Conservation (phyloP, 495 filamentous ascomycete species). For the Neurospora sp. region DNA sequence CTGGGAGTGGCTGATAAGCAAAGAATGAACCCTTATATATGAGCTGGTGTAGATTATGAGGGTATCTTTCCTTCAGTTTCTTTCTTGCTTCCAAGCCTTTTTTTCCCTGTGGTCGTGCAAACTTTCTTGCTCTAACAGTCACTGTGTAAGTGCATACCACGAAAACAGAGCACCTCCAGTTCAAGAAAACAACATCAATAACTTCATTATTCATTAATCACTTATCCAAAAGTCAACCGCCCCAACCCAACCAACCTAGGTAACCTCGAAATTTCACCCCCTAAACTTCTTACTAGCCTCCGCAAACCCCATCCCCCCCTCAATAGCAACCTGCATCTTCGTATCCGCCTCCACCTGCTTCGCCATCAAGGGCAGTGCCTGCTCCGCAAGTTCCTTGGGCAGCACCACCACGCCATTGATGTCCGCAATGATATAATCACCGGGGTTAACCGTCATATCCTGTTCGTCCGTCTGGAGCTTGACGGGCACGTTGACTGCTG, state of each 20-base stretch:
- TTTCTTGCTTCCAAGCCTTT: neutral
- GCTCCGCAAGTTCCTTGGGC: constrained; percentile 33
- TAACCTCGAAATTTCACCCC: constrained; percentile 1
- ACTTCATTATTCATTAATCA: neutral
- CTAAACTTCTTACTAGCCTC: constrained; percentile 43
- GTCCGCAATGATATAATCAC: constrained; percentile 49
- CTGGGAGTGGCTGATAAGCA: too few relatives aligned
- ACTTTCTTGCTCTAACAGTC: neutral
- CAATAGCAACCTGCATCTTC: constrained; percentile 40
- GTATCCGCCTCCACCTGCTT: constrained; percentile 44
- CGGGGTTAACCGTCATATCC: constrained; percentile 40
- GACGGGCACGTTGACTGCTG: constrained; percentile 31
- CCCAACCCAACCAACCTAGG: neutral
- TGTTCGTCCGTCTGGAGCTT: constrained; percentile 31
- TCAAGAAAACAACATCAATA: neutral
- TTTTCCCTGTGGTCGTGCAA: neutral
- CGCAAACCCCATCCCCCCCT: constrained; percentile 38
- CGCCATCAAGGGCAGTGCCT: constrained; percentile 37
- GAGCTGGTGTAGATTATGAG: neutral
- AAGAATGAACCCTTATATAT: neutral
- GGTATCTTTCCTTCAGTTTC: too few relatives aligned
- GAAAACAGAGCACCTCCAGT: too few relatives aligned
- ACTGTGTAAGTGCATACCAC: neutral
- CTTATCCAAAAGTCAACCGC: neutral
- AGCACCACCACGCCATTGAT: constrained; percentile 45